Base-by-base conservation (phyloP, 306 rosid genomes). In the Vachellia collinsii region DNA sequence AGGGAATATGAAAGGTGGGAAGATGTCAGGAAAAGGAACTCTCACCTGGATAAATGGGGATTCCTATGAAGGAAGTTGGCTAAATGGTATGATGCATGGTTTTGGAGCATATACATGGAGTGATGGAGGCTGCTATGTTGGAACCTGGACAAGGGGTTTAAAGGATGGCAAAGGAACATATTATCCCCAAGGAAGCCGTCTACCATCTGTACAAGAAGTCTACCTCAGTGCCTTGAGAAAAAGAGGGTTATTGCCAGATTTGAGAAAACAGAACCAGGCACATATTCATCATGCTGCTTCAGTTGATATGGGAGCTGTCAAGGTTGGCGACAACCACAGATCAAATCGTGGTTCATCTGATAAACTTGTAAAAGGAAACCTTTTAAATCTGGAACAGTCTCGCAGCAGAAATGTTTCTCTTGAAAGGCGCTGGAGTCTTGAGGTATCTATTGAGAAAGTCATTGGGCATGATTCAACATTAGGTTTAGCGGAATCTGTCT, bases 391-490 rank as follows among this genome's bases (percentile, higher is more conserved):
- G 74, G 97, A 94, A 50, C 99, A 93, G 34, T 89, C 94, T 43
- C 91, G 85, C 69, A 70, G 78, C 74, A 90, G 84, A 89, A 95
- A 95, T 81, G 86, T 95, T 84, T 89, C 97, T 81, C 88, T 95
- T 34, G 97, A 95, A 84, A 89, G 99, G 88, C 97, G 99, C 51
- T 95, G 99, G 99, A 95, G 99, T 85, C 97, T 95, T 50, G 99
- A 95, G 90, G 98, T 89, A 46, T 88, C 99, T 50, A 91, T 95
- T 68, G 99, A 95, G 85, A 92, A 93, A 84, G 92, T 90, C 39
- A 87, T 95, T 76, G 97, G 89, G 36, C 88, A 85, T 70, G 94
- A 89, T 79, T 80, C 92, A 39, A 81, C 86, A 22, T 74, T 80
- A 47, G 89, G 87, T 53, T 83, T 83, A 64, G 79, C 90, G 8